phyloP scores from a whole-genome alignment of 2,329 filamentous ascomycete species.

The Hymenoscyphus albidus region DNA sequence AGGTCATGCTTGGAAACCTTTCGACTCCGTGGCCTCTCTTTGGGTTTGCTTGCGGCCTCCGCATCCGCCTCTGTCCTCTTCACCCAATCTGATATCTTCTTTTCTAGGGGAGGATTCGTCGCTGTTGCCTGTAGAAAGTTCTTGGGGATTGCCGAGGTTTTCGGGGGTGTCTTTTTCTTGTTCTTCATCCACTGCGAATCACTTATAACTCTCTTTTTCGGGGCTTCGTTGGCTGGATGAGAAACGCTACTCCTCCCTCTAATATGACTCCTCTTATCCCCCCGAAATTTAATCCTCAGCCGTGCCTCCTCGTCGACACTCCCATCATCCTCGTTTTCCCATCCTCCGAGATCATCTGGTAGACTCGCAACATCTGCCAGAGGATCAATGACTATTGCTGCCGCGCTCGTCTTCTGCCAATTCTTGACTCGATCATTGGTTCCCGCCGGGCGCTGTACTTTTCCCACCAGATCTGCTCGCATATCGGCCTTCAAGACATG shows the following conservation, averaged over 20 bases:
- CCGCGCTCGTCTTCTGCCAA: conserved; percentile 78
- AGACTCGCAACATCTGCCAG: conserved; percentile 52
- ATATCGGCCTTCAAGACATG: conserved; percentile 54
- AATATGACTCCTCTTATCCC: conserved; percentile 7
- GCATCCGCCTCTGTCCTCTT: conserved; percentile 23
- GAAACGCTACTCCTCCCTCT: conserved; percentile 33
- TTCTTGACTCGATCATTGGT: conserved; percentile 75
- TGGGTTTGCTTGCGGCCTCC: conserved; percentile 9
- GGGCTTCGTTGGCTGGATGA: conserved; percentile 42
- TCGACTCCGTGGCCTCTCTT: conserved; percentile 12
- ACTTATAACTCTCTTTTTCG: conserved; percentile 88
- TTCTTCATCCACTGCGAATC: conserved; percentile 80
- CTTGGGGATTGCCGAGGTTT: conserved; percentile 47
- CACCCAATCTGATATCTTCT: conserved; percentile 61
- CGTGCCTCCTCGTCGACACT: conserved; percentile 61
- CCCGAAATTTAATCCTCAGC: conserved; percentile 42
- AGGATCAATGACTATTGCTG: conserved; percentile 53
- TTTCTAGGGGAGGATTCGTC: conserved; percentile 52
- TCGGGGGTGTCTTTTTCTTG: conserved; percentile 47
- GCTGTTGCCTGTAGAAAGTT: conserved; percentile 53
- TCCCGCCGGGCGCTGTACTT: conserved; percentile 59
- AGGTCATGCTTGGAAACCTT: conserved; percentile 9
- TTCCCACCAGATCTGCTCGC: conserved; percentile 51
- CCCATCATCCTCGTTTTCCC: conserved; percentile 49
- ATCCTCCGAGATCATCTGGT: conserved; percentile 57